A percentile compares a stretch with the other conserved stretches of the same genome.
Conservation (phyloP, 1,139 yeast genomes). For the Scheffersomyces illinoinensis region DNA sequence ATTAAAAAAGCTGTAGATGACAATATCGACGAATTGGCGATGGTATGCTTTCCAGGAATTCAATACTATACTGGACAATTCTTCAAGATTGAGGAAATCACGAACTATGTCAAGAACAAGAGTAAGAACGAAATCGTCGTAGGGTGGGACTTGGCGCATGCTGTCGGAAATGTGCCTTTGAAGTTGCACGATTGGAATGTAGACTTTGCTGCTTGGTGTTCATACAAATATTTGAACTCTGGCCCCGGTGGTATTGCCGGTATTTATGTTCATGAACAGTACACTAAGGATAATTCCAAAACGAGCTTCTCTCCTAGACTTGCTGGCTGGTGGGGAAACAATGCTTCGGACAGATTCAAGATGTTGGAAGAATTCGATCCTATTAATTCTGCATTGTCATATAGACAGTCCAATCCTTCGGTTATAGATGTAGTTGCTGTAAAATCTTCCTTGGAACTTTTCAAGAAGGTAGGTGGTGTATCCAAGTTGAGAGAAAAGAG, state of each 20-base stretch:
- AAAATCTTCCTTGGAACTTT: constrained; percentile 62
- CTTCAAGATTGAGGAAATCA: constrained; percentile 71
- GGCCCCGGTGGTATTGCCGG: constrained; percentile 96
- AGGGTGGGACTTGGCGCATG: constrained; percentile 98
- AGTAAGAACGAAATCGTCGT: constrained; percentile 51
- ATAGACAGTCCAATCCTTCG: constrained; percentile 90
- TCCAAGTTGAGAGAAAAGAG: constrained; percentile 56
- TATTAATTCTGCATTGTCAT: constrained; percentile 79
- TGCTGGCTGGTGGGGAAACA: constrained; percentile 99
- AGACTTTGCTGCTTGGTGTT: constrained; percentile 94
- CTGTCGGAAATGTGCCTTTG: constrained; percentile 82
- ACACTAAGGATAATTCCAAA: constrained; percentile 35
- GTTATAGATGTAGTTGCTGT: constrained; percentile 80
- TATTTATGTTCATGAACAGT: constrained; percentile 64
- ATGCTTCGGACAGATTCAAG: constrained; percentile 64
- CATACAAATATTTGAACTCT: constrained; percentile 84
- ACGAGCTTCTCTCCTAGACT: constrained; percentile 57
- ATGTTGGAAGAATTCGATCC: constrained; percentile 84
- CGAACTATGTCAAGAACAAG: constrained; percentile 53
- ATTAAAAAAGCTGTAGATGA: constrained; percentile 58
- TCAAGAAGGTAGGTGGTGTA: constrained; percentile 67
- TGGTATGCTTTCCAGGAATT: constrained; percentile 82
- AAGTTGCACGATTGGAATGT: constrained; percentile 83
- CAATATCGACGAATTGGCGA: constrained; percentile 63
- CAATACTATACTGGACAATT: constrained; percentile 92